Evolutionary conservation across 148 eudicot genomes (phyloP).

Genomic region (Nepenthes mirabilis): DNA sequence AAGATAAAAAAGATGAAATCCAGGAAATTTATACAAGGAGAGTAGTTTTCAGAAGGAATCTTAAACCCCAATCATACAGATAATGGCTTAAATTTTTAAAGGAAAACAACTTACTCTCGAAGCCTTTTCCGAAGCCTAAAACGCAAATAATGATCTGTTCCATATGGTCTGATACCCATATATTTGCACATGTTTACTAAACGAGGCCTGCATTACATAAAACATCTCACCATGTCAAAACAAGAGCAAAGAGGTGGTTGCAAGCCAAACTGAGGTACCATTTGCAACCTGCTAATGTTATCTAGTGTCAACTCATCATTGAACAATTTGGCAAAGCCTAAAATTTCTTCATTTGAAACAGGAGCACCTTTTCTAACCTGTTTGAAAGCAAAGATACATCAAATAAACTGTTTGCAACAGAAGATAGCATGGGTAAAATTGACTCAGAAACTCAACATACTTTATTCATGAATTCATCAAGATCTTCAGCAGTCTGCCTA

Average conservation of each 20-base stretch:
- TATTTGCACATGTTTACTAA: slow-evolving; percentile 87
- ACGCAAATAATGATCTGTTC: slow-evolving; percentile 77
- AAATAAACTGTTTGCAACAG: not conserved
- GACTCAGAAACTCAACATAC: slow-evolving; percentile 12
- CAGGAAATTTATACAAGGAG: not conserved
- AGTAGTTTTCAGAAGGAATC: not conserved
- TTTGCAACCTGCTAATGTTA: slow-evolving; percentile 72
- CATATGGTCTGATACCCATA: slow-evolving; percentile 74
- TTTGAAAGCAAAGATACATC: slow-evolving; percentile 4
- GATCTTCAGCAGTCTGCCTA: slow-evolving; percentile 73
- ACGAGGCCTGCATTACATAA: slow-evolving; percentile 48
- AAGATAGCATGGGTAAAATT: not conserved
- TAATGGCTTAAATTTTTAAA: not conserved
- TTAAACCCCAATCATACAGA: not conserved
- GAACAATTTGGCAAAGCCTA: slow-evolving; percentile 75
- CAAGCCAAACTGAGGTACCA: not conserved
- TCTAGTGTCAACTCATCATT: slow-evolving; percentile 85
- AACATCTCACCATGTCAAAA: not conserved
- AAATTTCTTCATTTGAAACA: slow-evolving; percentile 69
- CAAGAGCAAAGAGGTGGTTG: not conserved
- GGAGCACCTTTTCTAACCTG: slow-evolving; percentile 77
- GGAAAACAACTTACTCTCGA: slow-evolving; percentile 30
- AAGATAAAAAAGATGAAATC: too few species aligned
- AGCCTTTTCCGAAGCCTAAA: slow-evolving; percentile 76
- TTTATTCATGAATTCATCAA: slow-evolving; percentile 71